phyloP scores from a whole-genome alignment of 148 eudicot species.

The Vaccinium vitisidaea region DNA sequence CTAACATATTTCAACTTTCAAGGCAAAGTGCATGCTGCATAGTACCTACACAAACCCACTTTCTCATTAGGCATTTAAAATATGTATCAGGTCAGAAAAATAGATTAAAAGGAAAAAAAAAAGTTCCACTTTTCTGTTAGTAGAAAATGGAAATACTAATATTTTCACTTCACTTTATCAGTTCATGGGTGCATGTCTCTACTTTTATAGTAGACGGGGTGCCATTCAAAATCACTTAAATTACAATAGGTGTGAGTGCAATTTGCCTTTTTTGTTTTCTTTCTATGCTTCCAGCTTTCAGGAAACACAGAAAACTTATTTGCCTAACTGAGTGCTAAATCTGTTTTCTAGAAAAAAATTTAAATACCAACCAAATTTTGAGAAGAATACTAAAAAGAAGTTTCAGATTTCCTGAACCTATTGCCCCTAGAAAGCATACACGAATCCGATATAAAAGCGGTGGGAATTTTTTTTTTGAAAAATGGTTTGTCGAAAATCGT shows the following conservation, averaged over 20 bases:
- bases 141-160: background rate
- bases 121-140: background rate
- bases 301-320: background rate
- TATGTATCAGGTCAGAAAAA: background rate
- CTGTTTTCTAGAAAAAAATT: background rate
- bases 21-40: background rate
- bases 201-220: background rate
- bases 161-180: background rate
- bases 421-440: no score
- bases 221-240: background rate
- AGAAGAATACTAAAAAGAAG: background rate
- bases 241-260: background rate
- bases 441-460: no score
- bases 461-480: no score
- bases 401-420: background rate
- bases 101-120: background rate
- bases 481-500: no score
- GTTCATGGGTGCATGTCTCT: background rate
- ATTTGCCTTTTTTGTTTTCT: background rate
- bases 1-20: background rate
- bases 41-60: background rate
- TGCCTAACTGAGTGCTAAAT: background rate
- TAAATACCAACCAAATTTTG: background rate
- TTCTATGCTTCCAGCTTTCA: background rate
- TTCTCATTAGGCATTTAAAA: background rate